Percentiles rank a stretch among this genome's conserved stretches.
phyloP scores from a whole-genome alignment of 148 eudicot genomes.

The Polygonum aviculare region DNA sequence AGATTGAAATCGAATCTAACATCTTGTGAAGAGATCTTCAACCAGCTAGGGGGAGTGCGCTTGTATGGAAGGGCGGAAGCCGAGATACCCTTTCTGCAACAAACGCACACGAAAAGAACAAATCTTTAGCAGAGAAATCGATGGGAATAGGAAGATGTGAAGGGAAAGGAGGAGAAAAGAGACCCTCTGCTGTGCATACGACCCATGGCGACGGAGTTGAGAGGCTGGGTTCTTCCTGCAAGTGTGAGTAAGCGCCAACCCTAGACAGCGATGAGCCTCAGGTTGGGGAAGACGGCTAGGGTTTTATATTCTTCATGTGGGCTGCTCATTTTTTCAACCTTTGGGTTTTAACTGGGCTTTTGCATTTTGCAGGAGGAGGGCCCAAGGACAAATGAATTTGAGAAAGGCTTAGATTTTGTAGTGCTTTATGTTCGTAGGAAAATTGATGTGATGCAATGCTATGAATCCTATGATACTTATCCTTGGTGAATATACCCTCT shows the following conservation, averaged over 20 bases:
- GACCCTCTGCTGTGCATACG: conserved; percentile 16
- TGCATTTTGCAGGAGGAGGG: background rate
- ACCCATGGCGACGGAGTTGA: conserved; percentile 11
- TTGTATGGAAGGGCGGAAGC: conserved; percentile 15
- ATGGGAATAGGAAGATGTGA: background rate
- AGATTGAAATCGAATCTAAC: background rate
- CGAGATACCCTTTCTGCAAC: conserved; percentile 15
- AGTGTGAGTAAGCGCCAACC: background rate
- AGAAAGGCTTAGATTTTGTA: too few species aligned
- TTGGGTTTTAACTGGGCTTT: background rate
- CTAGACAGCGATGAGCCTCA: background rate
- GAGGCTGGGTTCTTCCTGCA: background rate
- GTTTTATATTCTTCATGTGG: background rate
- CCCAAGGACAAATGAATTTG: background rate
- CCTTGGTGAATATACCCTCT: too few species aligned
- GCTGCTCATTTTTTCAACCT: background rate
- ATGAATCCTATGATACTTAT: too few species aligned
- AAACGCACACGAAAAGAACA: background rate
- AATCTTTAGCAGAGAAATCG: background rate
- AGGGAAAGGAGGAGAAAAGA: background rate
- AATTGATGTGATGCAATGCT: too few species aligned
- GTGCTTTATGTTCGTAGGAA: too few species aligned
- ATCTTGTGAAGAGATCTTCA: conserved; percentile 15
- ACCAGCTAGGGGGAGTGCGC: conserved; percentile 16
- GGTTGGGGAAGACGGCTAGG: background rate